Evolutionary conservation across 73 alveolate species (phyloP), one percentile per base, ranked within the genome.

Genomic region (Halteria grandinella): DNA sequence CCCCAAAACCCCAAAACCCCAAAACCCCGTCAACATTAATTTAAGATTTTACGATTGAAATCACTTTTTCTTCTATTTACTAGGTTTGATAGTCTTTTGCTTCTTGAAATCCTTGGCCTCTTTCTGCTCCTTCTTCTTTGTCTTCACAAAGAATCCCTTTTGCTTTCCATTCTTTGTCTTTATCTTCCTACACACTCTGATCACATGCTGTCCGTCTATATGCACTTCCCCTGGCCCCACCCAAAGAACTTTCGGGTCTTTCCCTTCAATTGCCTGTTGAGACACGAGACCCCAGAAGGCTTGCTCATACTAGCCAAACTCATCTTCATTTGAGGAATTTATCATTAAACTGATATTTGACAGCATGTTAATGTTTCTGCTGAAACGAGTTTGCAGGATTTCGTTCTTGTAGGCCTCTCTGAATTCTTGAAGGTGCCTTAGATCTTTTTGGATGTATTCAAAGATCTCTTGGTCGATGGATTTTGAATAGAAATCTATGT

Each of bases 321-420:
- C 66, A 10, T 33, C 28, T 39, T 66, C 80, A 45, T 66, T 66
- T 7, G 5, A 1, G 28, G 80, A 18, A 23, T 41, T 44, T 23
- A 66, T 41, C 64, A 66, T 66, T 10, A 66, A 45, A 23, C 55
- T 32, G n/a, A 66, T 45, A 25, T 32, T 32, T 34, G 80, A 66
- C n/a, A 66, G 66, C 27, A 25, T 27, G 25, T 66, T 18, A 24
- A 66, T 66, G 37, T 66, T 66, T 57, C 45, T 41, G n/a, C 29
- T 43, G 21, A 66, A 66, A 15, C 69, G 11, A 66, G 20, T 47
- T 51, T 66, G 23, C 54, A 66, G 4, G 1, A 66, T 66, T 5
- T 66, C 80, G 7, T 66, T 66, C 29, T 66, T 66, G 52, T 66
- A 66, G 21, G 11, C 32, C 28, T 66, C 80, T 44, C 80, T 41